These are phyloP conservation scores for Discostella pseudostelligera DNA, from an alignment of 108 stramenopile species.

Conservation along the genomic window DNA sequence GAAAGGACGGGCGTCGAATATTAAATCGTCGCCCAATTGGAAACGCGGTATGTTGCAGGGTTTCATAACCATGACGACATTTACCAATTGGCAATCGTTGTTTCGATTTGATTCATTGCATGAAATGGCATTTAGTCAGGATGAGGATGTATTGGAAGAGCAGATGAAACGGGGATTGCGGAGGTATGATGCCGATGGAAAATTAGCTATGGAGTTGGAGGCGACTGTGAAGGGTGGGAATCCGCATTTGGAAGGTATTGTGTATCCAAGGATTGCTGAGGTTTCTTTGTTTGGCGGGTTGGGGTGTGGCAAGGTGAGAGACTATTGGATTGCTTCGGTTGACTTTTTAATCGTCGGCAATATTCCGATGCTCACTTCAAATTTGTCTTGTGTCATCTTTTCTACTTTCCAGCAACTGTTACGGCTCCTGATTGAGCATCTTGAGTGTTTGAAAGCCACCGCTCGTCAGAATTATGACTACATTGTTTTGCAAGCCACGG, in stretches of 20 bases:
- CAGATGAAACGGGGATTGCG: slow-evolving; percentile 51
- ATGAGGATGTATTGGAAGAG: slow-evolving; percentile 46
- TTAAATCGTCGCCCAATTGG: slow-evolving; percentile 41
- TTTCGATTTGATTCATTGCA: slow-evolving; percentile 91
- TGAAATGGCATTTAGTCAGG: slow-evolving; percentile 71
- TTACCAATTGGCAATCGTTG: slow-evolving; percentile 86
- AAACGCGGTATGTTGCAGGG: slow-evolving; percentile 82
- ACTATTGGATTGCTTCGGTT: slow-evolving; percentile 5
- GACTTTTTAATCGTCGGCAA: no score
- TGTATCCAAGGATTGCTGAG: slow-evolving; percentile 90
- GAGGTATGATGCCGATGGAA: slow-evolving; percentile 60
- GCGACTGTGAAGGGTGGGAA: slow-evolving; percentile 77
- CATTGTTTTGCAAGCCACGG: slow-evolving; percentile 85
- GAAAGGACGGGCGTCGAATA: slow-evolving; percentile 23
- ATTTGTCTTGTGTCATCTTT: no score
- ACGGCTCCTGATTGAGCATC: slow-evolving; percentile 71
- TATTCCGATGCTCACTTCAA: no score
- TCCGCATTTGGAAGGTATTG: slow-evolving; percentile 88
- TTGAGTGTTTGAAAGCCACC: slow-evolving; percentile 62
- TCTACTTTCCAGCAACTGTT: slow-evolving; percentile 64
- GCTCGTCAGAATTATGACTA: slow-evolving; percentile 79
- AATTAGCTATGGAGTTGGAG: slow-evolving; percentile 64
- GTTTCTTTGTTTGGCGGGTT: slow-evolving; percentile 75
- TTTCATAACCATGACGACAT: slow-evolving; percentile 85
- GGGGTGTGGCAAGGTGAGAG: slow-evolving; percentile 70